Evolutionary conservation across 2,329 filamentous ascomycete species (phyloP), one percentile per base, ranked within the genome.

Genomic region (Clonostachys sp.): DNA sequence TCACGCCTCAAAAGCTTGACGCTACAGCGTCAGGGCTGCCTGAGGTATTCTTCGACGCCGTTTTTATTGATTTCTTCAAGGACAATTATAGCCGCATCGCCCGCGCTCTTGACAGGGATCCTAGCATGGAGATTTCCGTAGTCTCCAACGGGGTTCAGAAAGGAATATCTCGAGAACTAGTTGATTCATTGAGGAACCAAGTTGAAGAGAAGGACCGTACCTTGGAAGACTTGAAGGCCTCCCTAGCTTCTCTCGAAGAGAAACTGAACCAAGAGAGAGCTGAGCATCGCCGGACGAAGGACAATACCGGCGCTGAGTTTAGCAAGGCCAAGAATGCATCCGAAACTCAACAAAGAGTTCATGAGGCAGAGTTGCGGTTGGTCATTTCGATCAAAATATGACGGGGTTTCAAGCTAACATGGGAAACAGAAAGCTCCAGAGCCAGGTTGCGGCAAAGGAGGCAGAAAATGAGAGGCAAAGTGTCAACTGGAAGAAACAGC

Each of bases 11-110:
- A 57, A 87, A 81, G 51, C 68, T 83, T 8, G 77, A 78, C 53
- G 68, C 70, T 5, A 63, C 60, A 52, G 71, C 57, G 5, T 51
- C 54, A 43, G 78, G 66, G 57, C 55, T 91, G 8, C 87, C 91
- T 1, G 85, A 91, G 45, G 87, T 96, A 1, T 95, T 83, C 61
- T 94, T 97, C 53, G 91, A 96, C 56, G 77, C 81, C 42, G 81
- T 81, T 0, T 97, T 96, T 64, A 84, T 99, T 47, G 89, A 96
- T 50, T 96, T 97, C 58, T 81, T 96, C 58, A 96, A 96, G 60
- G 91, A 97, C 59, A 96, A 96, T 61, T 97, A 95, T 62, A 92
- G 88, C 58, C 86, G 91, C 9, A 71, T 96, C 49, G 73, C 86
- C 38, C 83, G 90, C 52, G 88, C 90, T 13, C 89, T 99, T 56